Conservation (phyloP, 1,284 basidiomycete species). For the Ganoderma meredithae region DNA sequence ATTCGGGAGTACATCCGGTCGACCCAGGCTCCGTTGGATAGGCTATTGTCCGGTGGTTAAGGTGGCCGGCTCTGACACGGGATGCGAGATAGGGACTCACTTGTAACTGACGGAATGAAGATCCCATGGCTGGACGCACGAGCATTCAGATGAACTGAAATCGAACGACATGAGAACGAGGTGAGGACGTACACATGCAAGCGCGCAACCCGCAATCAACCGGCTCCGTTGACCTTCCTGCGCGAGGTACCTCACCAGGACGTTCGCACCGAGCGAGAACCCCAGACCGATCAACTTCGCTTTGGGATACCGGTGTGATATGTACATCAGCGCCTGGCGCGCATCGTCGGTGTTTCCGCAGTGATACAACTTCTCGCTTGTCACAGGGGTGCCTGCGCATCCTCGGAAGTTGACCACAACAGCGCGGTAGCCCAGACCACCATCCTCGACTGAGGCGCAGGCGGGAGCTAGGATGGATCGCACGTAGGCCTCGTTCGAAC, state of each 20-base stretch:
- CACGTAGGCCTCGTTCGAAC: conserved; percentile 89
- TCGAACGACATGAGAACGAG: not conserved
- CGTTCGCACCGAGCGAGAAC: conserved; percentile 93
- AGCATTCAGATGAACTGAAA: not conserved
- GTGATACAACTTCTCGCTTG: conserved; percentile 84
- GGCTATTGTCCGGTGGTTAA: conserved; percentile 38
- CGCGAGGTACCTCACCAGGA: conserved; percentile 88
- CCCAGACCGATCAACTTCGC: conserved; percentile 88
- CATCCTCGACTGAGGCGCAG: conserved; percentile 66
- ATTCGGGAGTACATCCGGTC: conserved; percentile 23
- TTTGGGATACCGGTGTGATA: conserved; percentile 76
- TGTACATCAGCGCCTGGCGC: conserved; percentile 80
- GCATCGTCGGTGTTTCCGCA: conserved; percentile 88
- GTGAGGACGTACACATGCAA: conserved; percentile 69
- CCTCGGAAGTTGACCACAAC: not conserved
- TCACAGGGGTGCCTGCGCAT: conserved; percentile 87
- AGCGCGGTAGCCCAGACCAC: not conserved
- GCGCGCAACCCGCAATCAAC: conserved; percentile 76
- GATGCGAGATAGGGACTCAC: not conserved
- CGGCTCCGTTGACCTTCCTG: conserved; percentile 81
- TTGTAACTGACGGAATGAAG: conserved; percentile 4
- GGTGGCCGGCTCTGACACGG: not conserved
- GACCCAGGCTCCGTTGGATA: conserved; percentile 41
- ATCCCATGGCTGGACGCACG: not conserved
- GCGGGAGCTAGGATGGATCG: conserved; percentile 78